These are phyloP conservation scores for Strobilomyces echinocephalus DNA, from an alignment of 768 basidiomycete species.

Conservation along the genomic window DNA sequence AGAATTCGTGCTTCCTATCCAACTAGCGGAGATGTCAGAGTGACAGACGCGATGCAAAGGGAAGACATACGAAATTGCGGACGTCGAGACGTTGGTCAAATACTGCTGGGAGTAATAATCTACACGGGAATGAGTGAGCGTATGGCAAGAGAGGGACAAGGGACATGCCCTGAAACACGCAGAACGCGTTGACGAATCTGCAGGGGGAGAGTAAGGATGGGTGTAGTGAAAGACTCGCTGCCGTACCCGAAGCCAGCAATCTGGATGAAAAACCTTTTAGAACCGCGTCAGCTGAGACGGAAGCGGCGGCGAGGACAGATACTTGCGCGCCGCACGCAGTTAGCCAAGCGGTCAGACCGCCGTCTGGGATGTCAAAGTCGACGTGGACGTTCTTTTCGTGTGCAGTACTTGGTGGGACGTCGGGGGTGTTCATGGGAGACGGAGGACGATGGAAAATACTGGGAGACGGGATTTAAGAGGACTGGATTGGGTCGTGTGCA, in stretches of 20 bases:
- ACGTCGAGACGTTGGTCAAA: constrained; percentile 33
- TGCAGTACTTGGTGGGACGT: neutral
- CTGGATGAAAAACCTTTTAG: constrained; percentile 32
- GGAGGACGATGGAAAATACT: neutral
- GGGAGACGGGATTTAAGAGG: neutral
- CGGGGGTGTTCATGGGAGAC: constrained; percentile 5
- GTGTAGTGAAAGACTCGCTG: neutral
- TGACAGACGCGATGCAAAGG: neutral
- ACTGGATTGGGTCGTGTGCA: neutral
- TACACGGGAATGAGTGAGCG: constrained; percentile 10
- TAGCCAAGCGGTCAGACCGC: constrained; percentile 23
- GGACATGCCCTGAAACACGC: constrained; percentile 37
- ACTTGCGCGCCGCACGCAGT: constrained; percentile 25
- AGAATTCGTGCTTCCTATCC: constrained; percentile 48
- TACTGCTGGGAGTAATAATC: constrained; percentile 38
- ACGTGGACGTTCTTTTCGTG: neutral
- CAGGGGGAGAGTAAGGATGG: neutral
- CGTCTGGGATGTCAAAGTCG: constrained; percentile 18
- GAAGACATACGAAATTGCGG: constrained; percentile 32
- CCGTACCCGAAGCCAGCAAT: constrained; percentile 36
- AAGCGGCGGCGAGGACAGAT: neutral
- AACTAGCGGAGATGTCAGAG: constrained; percentile 20
- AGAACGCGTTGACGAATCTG: constrained; percentile 35
- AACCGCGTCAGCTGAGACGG: neutral
- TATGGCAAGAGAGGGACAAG: neutral